Evolutionary conservation across 352 stramenopile genomes (phyloP).

Genomic region (Pythium scleroteichum): DNA sequence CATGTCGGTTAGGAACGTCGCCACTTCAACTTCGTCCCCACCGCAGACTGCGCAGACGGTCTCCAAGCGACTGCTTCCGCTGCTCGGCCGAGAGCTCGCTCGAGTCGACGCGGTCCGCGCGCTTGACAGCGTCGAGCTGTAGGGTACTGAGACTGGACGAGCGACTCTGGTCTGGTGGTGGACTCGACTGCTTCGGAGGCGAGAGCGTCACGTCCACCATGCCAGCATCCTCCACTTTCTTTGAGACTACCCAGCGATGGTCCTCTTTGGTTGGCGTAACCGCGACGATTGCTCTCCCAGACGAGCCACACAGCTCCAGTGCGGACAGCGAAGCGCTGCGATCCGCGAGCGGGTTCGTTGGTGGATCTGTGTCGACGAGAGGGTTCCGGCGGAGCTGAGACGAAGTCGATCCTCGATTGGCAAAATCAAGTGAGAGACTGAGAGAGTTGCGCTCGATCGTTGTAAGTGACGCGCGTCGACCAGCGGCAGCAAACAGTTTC

Average conservation of each 20-base stretch:
- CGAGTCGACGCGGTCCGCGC: constrained; percentile 6
- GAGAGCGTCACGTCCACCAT: constrained; percentile 23
- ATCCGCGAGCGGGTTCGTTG: not conserved
- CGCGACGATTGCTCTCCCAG: constrained; percentile 1
- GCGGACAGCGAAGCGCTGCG: constrained; percentile 20
- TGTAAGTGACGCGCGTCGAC: constrained; percentile 13
- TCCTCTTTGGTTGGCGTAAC: constrained; percentile 12
- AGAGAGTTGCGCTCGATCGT: not conserved
- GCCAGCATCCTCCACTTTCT: not conserved
- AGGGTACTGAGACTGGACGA: too few relatives aligned
- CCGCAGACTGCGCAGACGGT: constrained; percentile 36
- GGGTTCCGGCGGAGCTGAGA: constrained; percentile 22
- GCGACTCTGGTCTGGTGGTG: too few relatives aligned
- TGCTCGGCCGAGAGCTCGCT: constrained; percentile 7
- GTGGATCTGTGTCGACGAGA: constrained; percentile 1
- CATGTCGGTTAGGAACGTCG: not conserved
- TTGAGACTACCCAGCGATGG: not conserved
- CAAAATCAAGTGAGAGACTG: not conserved
- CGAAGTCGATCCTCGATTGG: not conserved
- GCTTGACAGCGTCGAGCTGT: constrained; percentile 2
- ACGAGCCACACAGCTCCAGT: constrained; percentile 4
- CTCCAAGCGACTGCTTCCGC: constrained; percentile 35
- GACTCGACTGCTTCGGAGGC: constrained; percentile 3
- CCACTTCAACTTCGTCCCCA: constrained; percentile 30
- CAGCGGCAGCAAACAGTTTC: constrained; percentile 14